These are phyloP conservation scores for Cochlearia excelsa DNA, from an alignment of 345 rosid genomes.

Conservation along the genomic window DNA sequence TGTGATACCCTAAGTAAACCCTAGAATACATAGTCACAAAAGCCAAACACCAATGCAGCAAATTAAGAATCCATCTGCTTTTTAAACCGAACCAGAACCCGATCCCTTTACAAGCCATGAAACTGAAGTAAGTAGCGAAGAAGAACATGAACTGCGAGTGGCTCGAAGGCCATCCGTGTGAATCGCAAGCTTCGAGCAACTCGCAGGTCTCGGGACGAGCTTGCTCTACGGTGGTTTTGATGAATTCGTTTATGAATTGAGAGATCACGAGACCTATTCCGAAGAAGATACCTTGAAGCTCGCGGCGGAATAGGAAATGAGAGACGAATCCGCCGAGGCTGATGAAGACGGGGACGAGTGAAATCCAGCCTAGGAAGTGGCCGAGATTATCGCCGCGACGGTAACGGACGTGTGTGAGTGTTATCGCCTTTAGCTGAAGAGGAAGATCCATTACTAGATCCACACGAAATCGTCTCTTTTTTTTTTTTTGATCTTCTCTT, in stretches of 20 bases:
- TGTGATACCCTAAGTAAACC: conserved; percentile 90
- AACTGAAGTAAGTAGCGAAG: conserved; percentile 60
- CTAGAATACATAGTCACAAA: conserved; percentile 80
- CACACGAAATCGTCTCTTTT: conserved; percentile 5
- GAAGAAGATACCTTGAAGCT: conserved; percentile 85
- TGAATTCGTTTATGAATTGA: conserved; percentile 71
- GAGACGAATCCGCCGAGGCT: conserved; percentile 84
- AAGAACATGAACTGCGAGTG: conserved; percentile 93
- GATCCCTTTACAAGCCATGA: conserved; percentile 58
- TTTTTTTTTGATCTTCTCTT: neutral
- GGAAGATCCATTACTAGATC: conserved; percentile 35
- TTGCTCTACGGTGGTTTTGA: conserved; percentile 70
- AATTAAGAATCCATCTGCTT: conserved; percentile 44
- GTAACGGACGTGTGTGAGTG: conserved; percentile 86
- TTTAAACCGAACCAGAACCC: conserved; percentile 50
- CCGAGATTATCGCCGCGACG: conserved; percentile 70
- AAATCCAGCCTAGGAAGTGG: conserved; percentile 87
- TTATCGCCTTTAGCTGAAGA: conserved; percentile 60
- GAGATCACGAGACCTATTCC: conserved; percentile 75
- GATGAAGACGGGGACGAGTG: conserved; percentile 85
- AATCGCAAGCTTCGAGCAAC: conserved; percentile 87
- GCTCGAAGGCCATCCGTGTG: conserved; percentile 98
- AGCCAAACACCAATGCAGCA: conserved; percentile 64
- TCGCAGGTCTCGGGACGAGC: conserved; percentile 86
- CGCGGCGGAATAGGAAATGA: conserved; percentile 91